Percentiles rank a stretch among this genome's conserved stretches.
These are phyloP conservation scores for Yamadazyma endophytica DNA, from an alignment of 805 yeast species.

Conservation along the genomic window DNA sequence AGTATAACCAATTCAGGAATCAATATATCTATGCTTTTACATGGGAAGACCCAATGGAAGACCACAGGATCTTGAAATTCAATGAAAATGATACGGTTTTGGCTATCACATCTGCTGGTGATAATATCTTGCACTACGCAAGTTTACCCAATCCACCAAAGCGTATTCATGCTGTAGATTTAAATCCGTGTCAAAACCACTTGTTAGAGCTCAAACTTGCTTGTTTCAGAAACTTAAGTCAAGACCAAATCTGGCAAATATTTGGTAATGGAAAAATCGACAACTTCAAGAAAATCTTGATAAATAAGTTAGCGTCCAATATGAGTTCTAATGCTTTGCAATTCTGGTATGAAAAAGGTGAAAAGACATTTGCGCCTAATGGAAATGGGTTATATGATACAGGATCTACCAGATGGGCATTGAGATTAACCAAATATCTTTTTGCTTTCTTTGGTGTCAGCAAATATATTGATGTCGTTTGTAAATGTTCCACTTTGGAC, in stretches of 20 bases:
- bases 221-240: slow-evolving; percentile 52
- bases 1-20: slow-evolving; percentile 66
- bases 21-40: slow-evolving; percentile 86
- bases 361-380: slow-evolving; percentile 47
- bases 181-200: slow-evolving; percentile 81
- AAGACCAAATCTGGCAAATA: slow-evolving; percentile 65
- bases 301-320: slow-evolving; percentile 58
- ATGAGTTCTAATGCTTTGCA: slow-evolving; percentile 79
- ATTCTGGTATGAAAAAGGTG: slow-evolving; percentile 69
- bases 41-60: slow-evolving; percentile 89
- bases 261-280: slow-evolving; percentile 72
- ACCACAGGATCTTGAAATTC: slow-evolving; percentile 60
- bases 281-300: slow-evolving; percentile 40
- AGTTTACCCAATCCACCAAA: slow-evolving; percentile 67
- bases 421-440: slow-evolving; percentile 59
- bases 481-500: slow-evolving; percentile 51
- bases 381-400: slow-evolving; percentile 73
- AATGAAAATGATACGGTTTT: slow-evolving; percentile 64
- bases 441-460: slow-evolving; percentile 55
- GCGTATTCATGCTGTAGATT: slow-evolving; percentile 78
- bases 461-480: slow-evolving; percentile 49
- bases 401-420: slow-evolving; percentile 85
- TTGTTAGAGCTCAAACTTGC: slow-evolving; percentile 76
- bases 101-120: slow-evolving; percentile 86
- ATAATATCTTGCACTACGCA: slow-evolving; percentile 73